A percentile compares a stretch with the other conserved stretches of the same genome.
Conservation (phyloP, 495 filamentous ascomycete genomes). For the Penicillium flavigenum region DNA sequence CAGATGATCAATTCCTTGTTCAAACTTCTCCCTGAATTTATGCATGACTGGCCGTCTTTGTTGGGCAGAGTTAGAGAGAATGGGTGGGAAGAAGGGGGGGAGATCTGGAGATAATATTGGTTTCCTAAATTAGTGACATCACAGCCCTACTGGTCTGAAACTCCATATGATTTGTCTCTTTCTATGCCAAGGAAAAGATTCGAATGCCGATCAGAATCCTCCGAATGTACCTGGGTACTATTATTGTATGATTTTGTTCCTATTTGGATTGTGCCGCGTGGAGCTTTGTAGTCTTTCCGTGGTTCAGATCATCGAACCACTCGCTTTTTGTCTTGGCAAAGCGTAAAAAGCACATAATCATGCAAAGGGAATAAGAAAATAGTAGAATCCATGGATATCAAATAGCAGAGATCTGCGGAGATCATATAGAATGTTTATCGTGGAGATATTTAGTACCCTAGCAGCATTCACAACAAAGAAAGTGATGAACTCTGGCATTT, state of each 20-base stretch:
- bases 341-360: too few relatives aligned
- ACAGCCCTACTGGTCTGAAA: slow-evolving; percentile 15
- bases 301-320: too few relatives aligned
- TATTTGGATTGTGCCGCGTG: too few relatives aligned
- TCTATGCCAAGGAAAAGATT: slow-evolving; percentile 4
- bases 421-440: too few relatives aligned
- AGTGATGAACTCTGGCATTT: neutral
- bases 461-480: neutral
- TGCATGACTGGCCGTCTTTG: slow-evolving; percentile 27
- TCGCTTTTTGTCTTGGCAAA: too few relatives aligned
- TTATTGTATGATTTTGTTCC: too few relatives aligned
- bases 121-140: slow-evolving; percentile 23
- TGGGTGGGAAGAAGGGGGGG: slow-evolving; percentile 5
- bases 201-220: neutral
- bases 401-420: too few relatives aligned
- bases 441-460: neutral
- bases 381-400: too few relatives aligned
- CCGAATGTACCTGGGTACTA: too few relatives aligned
- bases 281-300: too few relatives aligned
- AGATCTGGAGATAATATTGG: slow-evolving; percentile 3
- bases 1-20: slow-evolving; percentile 30
- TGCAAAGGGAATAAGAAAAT: too few relatives aligned
- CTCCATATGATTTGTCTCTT: neutral
- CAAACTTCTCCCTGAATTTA: slow-evolving; percentile 32
- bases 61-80: slow-evolving; percentile 1